phyloP scores from a whole-genome alignment of 306 rosid species.

The Cercis canadensis region DNA sequence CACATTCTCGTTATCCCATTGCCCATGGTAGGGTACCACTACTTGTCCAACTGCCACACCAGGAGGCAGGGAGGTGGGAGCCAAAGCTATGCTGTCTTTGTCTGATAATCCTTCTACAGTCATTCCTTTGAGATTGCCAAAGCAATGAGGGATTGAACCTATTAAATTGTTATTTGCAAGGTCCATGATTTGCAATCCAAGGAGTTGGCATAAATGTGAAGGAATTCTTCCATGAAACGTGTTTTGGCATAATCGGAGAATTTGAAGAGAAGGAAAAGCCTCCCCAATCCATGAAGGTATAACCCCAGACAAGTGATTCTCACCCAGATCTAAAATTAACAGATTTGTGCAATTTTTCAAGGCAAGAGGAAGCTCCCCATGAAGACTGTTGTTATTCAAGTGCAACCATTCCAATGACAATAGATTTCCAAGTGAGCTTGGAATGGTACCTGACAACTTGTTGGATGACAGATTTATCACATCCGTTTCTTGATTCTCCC shows the following conservation, averaged over 20 bases:
- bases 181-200: not conserved
- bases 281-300: not conserved
- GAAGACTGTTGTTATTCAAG: conserved; percentile 30
- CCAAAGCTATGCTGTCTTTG: too few relatives aligned
- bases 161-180: not conserved
- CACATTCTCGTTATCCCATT: too few relatives aligned
- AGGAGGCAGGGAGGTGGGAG: too few relatives aligned
- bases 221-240: not conserved
- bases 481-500: not conserved
- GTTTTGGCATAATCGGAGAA: not conserved
- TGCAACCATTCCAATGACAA: conserved; percentile 20
- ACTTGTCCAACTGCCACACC: too few relatives aligned
- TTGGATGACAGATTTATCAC: conserved; percentile 30
- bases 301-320: not conserved
- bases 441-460: conserved; percentile 27
- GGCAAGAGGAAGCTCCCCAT: conserved; percentile 1
- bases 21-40: too few relatives aligned
- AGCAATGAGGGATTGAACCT: not conserved
- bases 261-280: not conserved
- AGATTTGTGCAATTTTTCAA: not conserved
- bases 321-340: not conserved
- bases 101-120: too few relatives aligned
- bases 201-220: not conserved
- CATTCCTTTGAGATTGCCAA: not conserved
- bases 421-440: conserved; percentile 31